These are phyloP conservation scores for Talaromyces ruber DNA, from an alignment of 495 filamentous ascomycete species.

Conservation along the genomic window DNA sequence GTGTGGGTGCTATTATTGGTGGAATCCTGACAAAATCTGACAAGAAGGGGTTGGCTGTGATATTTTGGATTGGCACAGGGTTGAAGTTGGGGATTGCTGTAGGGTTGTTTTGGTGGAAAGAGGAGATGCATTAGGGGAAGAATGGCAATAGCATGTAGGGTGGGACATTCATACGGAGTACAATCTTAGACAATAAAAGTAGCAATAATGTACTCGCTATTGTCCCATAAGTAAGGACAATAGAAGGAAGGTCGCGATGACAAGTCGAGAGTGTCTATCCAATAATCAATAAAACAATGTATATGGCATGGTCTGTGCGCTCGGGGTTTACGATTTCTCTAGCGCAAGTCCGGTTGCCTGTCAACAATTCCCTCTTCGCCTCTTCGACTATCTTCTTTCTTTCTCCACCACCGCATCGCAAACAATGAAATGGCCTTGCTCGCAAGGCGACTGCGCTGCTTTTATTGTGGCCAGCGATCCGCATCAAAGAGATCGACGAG, in stretches of 20 bases:
- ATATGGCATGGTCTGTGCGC: conserved; percentile 3
- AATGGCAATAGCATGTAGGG: neutral
- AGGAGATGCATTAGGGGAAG: neutral
- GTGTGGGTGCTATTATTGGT: neutral
- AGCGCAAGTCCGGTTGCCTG: neutral
- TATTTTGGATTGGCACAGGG: neutral
- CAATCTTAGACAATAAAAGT: too few species aligned
- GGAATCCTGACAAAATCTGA: neutral
- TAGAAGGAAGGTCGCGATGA: neutral
- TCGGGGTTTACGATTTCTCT: conserved; percentile 4
- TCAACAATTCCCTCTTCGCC: neutral
- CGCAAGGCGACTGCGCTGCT: conserved; percentile 53
- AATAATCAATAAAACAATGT: too few species aligned
- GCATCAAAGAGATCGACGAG: conserved; percentile 40
- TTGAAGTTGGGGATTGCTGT: neutral
- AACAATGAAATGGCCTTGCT: conserved; percentile 39
- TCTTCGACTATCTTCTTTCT: neutral
- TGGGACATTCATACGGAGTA: too few species aligned
- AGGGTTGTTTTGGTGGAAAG: neutral
- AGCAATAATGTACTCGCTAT: too few species aligned
- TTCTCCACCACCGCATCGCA: conserved; percentile 3
- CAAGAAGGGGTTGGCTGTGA: too few species aligned
- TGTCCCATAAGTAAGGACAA: too few species aligned
- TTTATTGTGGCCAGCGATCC: conserved; percentile 65
- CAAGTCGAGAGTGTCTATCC: too few species aligned